These are phyloP conservation scores for Podaxis sp. DNA, from an alignment of 768 basidiomycete genomes.

Conservation along the genomic window DNA sequence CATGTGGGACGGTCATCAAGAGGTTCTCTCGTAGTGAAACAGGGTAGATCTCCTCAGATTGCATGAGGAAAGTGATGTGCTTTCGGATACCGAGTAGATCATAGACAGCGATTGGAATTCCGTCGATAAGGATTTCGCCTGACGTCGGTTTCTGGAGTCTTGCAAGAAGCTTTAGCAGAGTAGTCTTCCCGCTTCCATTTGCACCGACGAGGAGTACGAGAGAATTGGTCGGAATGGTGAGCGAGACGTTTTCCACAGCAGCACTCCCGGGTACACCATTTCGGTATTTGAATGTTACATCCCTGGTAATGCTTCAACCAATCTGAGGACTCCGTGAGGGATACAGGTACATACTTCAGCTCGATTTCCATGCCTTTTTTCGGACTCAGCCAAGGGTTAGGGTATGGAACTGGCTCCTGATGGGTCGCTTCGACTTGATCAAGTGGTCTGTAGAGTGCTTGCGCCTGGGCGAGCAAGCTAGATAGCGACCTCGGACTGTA, in stretches of 20 bases:
- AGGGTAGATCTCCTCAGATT: conserved; percentile 22
- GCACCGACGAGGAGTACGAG: conserved; percentile 35
- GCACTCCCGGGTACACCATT: neutral
- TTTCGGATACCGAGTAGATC: conserved; percentile 24
- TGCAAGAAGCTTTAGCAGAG: conserved; percentile 37
- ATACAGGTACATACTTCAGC: conserved; percentile 16
- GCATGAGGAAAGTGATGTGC: conserved; percentile 37
- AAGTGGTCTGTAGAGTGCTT: too few species aligned
- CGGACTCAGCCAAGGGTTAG: neutral
- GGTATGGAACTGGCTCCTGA: too few species aligned
- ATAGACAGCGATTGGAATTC: conserved; percentile 27
- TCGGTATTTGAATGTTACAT: conserved; percentile 15
- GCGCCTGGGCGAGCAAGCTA: too few species aligned
- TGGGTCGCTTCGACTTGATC: too few species aligned
- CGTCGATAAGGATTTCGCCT: conserved; percentile 39
- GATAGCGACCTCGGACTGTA: conserved; percentile 9
- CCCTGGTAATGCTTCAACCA: conserved; percentile 3
- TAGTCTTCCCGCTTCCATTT: conserved; percentile 43
- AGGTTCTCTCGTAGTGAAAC: conserved; percentile 30
- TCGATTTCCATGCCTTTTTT: conserved; percentile 21
- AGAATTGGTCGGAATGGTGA: conserved; percentile 27
- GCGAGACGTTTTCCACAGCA: conserved; percentile 28
- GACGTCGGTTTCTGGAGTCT: conserved; percentile 25
- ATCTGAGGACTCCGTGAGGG: neutral
- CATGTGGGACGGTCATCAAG: conserved; percentile 20